Evolutionary conservation across 2,329 filamentous ascomycete species (phyloP), one percentile per base, ranked within the genome.

Genomic region (Penicillium thymicola): DNA sequence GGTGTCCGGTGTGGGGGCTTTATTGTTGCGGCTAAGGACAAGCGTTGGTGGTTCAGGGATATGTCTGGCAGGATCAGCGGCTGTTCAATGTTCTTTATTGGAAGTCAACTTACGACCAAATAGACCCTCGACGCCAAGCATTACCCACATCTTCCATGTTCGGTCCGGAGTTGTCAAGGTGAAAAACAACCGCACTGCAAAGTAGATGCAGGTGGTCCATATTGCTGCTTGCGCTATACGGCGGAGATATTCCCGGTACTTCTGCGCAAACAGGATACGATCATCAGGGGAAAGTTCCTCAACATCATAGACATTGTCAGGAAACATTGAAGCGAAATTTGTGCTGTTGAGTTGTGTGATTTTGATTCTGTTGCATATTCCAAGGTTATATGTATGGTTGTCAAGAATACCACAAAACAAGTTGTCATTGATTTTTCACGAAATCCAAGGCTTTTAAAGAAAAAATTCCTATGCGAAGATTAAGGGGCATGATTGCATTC

Each of bases 141-240:
- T 69, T n/a, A 46, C 25, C 68, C 66, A 70, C 37, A 65, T 62
- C 37, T 61, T 64, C 67, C 67, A 70, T 27, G 59, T 63, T 46
- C 49, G 53, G 11, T 55, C 30, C 0, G 53, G 32, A 4, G 48
- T 42, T 3, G 44, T 53, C 18, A 66, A 21, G 9, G 60, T 18
- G 18, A 62, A 38, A 2, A 60, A 44, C 9, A 65, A 23, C 5
- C 68, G 67, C 18, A 61, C 28, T 11, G 47, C 16, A 6, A 69
- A 62, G 44, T 70, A 70, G 28, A 65, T 9, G 46, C 61, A 54
- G 4, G 54, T 52, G 4, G 51, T 54, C 62, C 64, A 63, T 46
- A 61, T 48, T 44, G 64, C 66, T 5, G 46, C 36, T 23, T 55
- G 61, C 0, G 66, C 60, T 43, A 60, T 48, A 25, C 54, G 38